Evolutionary conservation across 768 basidiomycete species (phyloP), one percentile per base, ranked within the genome.

Genomic region (Podaxis rugospora): DNA sequence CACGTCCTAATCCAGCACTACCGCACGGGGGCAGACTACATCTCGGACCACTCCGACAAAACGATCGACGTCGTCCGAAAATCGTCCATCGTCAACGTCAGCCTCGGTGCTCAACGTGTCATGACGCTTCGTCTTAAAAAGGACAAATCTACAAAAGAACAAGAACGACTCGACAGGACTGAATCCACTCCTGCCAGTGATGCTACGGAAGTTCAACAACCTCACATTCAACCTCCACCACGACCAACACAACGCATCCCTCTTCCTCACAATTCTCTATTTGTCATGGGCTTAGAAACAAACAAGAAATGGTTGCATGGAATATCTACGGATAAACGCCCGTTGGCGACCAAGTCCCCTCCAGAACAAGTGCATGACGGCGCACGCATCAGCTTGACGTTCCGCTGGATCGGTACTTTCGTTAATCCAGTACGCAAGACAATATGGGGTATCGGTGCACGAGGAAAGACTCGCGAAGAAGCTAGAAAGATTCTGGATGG

Each of bases 1-100:
- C 91, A 93, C 66, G 91, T 90, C 51, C 81, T 93, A 32, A 90
- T 93, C 53, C 92, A 93, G 67, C 80, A 84, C 68, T 93, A 93
- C 69, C 89, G 91, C 59, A 80, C 79, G 11, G 92, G 91, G 4
- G 83, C 82, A 28, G 92, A 93, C 71, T 89, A 87, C 72, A 93
- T 93, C 63, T 92, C 90, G 0, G 90, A 92, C 66, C 91, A 93
- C 70, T 89, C 89, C 0, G 91, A 93, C 72, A 93, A 93, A 74
- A 93, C 91, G 4, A 82, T 93, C 65, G 92, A 93, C 69, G 82
- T 93, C 64, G 83, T 87, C 3, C 83, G 79, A 13, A 87, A 84
- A 35, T 89, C 90, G 5, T 84, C 78, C 57, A 88, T 93, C 64
- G 89, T 90, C 62, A 93, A 93, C 62, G 87, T 93, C 63, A 90